phyloP scores from a whole-genome alignment of 306 rosid species.

The Prunus kanzakura region DNA sequence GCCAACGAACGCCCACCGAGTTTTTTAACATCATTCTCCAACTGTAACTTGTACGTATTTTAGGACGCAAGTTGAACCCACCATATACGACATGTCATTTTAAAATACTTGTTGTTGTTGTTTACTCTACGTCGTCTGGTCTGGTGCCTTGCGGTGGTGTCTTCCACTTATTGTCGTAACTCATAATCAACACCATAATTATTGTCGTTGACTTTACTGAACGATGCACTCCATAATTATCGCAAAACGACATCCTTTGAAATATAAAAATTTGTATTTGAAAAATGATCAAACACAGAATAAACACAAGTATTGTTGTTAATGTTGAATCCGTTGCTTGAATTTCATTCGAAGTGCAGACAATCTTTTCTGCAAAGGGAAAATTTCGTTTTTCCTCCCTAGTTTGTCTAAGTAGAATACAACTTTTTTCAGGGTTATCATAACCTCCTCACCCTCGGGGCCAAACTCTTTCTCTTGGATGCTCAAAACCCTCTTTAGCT shows the following conservation, averaged over 20 bases:
- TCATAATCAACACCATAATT: background rate
- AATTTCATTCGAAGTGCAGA: conserved; percentile 58
- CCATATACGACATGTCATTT: background rate
- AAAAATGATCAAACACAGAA: background rate
- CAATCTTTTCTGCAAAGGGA: conserved; percentile 61
- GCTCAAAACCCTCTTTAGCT: conserved; percentile 57
- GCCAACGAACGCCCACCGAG: background rate
- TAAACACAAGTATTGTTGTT: conserved; percentile 2
- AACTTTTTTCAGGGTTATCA: conserved; percentile 63
- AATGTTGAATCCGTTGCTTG: conserved; percentile 58
- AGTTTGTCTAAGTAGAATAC: conserved; percentile 64
- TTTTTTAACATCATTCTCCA: background rate
- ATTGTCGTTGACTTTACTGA: background rate
- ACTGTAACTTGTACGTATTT: background rate
- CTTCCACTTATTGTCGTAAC: background rate
- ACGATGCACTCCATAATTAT: background rate
- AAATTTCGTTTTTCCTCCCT: conserved; percentile 65
- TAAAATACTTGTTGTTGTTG: background rate
- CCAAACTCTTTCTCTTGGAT: conserved; percentile 86
- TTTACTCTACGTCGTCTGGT: background rate
- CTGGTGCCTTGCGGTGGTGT: background rate
- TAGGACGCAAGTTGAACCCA: background rate
- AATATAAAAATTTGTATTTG: no score
- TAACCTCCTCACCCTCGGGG: conserved; percentile 63
- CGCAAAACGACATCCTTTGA: background rate